phyloP scores from a whole-genome alignment of 2,329 filamentous ascomycete genomes.

The Aspergillus sp. region DNA sequence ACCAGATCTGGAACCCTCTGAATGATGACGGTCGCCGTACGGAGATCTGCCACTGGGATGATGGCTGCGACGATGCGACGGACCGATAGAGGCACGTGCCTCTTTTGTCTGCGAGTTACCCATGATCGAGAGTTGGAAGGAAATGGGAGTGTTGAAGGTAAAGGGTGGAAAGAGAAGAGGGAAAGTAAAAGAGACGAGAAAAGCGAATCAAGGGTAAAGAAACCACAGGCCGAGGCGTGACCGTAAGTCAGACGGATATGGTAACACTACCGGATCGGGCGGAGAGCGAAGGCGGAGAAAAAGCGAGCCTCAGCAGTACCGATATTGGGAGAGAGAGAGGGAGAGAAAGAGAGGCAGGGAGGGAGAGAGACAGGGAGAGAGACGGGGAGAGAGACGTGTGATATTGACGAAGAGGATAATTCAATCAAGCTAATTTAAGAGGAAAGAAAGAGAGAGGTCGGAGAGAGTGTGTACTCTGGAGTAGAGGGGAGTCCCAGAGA shows the following conservation, averaged over 20 bases:
- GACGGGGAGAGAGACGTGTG: neutral
- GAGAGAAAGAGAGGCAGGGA: neutral
- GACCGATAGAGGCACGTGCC: slow-evolving; percentile 27
- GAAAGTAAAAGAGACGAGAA: neutral
- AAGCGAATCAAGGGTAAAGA: neutral
- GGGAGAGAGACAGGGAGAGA: slow-evolving; percentile 1
- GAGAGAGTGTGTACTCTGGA: no score
- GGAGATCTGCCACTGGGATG: slow-evolving; percentile 23
- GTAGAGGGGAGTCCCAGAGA: no score
- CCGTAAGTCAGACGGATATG: neutral
- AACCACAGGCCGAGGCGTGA: neutral
- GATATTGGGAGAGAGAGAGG: neutral
- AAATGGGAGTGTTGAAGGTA: neutral
- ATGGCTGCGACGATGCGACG: slow-evolving; percentile 22
- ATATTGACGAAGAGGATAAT: no score
- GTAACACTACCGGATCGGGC: neutral
- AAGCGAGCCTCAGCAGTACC: neutral
- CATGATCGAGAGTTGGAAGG: slow-evolving; percentile 20
- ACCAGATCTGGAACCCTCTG: slow-evolving; percentile 39
- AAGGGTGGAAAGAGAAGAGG: neutral
- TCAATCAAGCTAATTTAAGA: no score
- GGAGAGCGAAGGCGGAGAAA: neutral
- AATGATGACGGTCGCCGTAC: slow-evolving; percentile 21
- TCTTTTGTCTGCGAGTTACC: slow-evolving; percentile 43
- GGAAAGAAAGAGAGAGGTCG: no score